Evolutionary conservation across 2,329 filamentous ascomycete genomes (phyloP).

Genomic region (Pestalotiopsis sp.): DNA sequence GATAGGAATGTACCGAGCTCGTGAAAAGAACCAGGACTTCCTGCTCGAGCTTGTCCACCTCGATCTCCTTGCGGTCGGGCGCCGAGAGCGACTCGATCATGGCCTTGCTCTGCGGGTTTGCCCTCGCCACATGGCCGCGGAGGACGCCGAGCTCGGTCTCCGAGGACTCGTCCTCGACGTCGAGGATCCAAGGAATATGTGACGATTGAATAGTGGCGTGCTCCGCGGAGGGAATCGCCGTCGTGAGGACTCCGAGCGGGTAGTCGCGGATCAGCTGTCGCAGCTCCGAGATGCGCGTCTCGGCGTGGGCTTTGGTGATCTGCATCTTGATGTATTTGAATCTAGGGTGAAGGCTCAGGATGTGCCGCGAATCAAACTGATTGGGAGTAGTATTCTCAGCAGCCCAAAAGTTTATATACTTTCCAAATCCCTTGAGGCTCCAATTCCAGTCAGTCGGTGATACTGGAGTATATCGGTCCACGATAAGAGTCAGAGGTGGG

Average conservation of each 20-base stretch:
- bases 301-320: conserved; percentile 56
- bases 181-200: conserved; percentile 64
- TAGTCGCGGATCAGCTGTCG: conserved; percentile 60
- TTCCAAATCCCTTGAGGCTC: not conserved
- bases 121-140: conserved; percentile 63
- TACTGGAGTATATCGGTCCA: not conserved
- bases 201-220: conserved; percentile 58
- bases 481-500: not conserved
- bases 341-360: too few relatives aligned
- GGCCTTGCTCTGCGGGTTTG: conserved; percentile 66
- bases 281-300: conserved; percentile 50
- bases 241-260: conserved; percentile 65
- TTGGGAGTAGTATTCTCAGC: not conserved
- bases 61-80: conserved; percentile 9
- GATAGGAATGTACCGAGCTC: conserved; percentile 60
- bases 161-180: conserved; percentile 44
- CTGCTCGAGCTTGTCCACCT: conserved; percentile 39
- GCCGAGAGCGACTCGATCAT: conserved; percentile 50
- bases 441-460: not conserved
- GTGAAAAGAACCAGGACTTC: conserved; percentile 69
- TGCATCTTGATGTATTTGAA: conserved; percentile 49
- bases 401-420: not conserved
- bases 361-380: not conserved
- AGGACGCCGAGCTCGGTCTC: conserved; percentile 48
- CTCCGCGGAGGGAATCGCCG: conserved; percentile 53